Evolutionary conservation across 805 yeast species (phyloP).

Genomic region (Ogataea populi-albae): DNA sequence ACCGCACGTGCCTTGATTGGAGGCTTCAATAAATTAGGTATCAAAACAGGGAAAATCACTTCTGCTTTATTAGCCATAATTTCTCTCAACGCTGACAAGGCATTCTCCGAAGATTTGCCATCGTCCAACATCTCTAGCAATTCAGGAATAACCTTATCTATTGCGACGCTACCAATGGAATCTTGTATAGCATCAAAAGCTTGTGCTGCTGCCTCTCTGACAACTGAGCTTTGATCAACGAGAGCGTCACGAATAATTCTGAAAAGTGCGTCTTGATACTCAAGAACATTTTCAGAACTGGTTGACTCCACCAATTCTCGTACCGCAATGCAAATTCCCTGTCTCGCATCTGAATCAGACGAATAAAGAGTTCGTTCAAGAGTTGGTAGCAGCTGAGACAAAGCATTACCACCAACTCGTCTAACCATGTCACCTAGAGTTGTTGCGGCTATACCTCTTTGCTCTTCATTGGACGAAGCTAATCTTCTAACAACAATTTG

Average conservation of each 20-base stretch:
- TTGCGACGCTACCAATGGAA: constrained; percentile 76
- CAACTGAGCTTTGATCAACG: constrained; percentile 67
- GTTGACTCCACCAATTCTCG: constrained; percentile 81
- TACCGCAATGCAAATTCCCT: constrained; percentile 95
- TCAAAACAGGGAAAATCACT: constrained; percentile 87
- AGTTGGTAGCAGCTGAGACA: constrained; percentile 81
- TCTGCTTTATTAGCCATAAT: constrained; percentile 89
- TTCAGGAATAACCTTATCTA: constrained; percentile 85
- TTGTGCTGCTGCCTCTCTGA: constrained; percentile 86
- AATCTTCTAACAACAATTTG: constrained; percentile 75
- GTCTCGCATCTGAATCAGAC: constrained; percentile 80
- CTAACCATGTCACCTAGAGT: constrained; percentile 93
- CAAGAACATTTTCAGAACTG: constrained; percentile 53
- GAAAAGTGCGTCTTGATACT: constrained; percentile 68
- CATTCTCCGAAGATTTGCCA: constrained; percentile 54
- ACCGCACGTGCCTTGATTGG: constrained; percentile 90
- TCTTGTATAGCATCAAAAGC: constrained; percentile 88
- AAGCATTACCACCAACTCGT: constrained; percentile 86
- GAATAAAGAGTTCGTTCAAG: constrained; percentile 59
- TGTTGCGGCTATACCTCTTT: constrained; percentile 86
- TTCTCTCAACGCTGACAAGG: constrained; percentile 84
- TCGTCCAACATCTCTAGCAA: constrained; percentile 64
- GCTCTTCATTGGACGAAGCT: constrained; percentile 76
- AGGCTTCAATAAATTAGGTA: constrained; percentile 77
- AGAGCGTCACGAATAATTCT: constrained; percentile 74